Conservation (phyloP, 2,329 filamentous ascomycete genomes). For the Colletotrichum chrysophilum region DNA sequence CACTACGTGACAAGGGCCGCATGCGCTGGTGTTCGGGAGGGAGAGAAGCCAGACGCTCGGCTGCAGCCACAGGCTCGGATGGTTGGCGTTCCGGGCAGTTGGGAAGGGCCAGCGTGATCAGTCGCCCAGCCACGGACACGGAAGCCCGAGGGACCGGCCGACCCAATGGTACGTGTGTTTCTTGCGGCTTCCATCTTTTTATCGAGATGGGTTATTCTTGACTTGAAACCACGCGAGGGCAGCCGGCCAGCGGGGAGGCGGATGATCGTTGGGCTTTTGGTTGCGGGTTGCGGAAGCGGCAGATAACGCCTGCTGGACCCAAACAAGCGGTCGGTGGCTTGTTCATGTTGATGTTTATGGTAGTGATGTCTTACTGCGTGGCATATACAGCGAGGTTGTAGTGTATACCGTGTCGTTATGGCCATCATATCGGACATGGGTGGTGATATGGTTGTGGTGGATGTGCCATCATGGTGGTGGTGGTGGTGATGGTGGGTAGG, state of each 20-base stretch:
- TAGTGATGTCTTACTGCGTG: background rate
- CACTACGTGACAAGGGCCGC: background rate
- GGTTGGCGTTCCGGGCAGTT: constrained; percentile 18
- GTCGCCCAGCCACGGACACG: constrained; percentile 9
- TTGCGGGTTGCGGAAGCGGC: background rate
- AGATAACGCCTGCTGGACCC: background rate
- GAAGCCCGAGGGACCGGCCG: constrained; percentile 13
- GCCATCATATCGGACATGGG: background rate
- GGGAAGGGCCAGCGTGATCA: constrained; percentile 16
- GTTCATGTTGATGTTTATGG: background rate
- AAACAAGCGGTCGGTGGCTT: background rate
- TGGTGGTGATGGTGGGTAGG: background rate
- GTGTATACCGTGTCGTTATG: background rate
- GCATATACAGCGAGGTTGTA: background rate
- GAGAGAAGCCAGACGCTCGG: constrained; percentile 20
- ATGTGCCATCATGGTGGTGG: background rate
- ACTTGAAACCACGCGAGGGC: background rate
- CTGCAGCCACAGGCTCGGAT: constrained; percentile 23
- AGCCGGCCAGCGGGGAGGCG: background rate
- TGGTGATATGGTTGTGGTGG: background rate
- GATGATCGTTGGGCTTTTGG: background rate
- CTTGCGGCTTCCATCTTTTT: background rate
- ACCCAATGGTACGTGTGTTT: background rate
- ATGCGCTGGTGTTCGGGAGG: constrained; percentile 4
- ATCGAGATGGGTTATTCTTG: background rate